phyloP scores from a whole-genome alignment of 176 grass and related monocot species.

The Carex pumila region DNA sequence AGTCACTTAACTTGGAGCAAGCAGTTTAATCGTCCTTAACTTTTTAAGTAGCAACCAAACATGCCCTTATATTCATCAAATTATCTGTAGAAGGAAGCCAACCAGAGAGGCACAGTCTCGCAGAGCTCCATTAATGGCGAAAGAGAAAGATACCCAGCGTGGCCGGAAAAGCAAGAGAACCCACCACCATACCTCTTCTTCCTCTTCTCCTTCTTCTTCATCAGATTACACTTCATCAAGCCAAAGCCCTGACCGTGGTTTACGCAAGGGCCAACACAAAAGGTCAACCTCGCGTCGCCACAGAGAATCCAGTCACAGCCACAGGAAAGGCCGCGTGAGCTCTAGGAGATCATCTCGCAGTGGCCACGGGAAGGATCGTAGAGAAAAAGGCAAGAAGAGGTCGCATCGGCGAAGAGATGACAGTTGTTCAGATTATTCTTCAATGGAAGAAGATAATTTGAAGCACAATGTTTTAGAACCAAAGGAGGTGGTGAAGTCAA shows the following conservation, averaged over 20 bases:
- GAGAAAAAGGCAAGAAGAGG: slow-evolving; percentile 20
- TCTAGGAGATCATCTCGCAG: slow-evolving; percentile 23
- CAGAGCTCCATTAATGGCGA: slow-evolving; percentile 17
- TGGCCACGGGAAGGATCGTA: slow-evolving; percentile 22
- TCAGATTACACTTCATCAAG: slow-evolving; percentile 18
- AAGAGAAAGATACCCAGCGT: slow-evolving; percentile 27
- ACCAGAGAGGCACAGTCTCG: background rate
- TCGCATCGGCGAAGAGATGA: background rate
- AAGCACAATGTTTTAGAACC: slow-evolving; percentile 35
- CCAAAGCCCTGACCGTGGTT: slow-evolving; percentile 35
- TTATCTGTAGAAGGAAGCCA: background rate
- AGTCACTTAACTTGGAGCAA: too few species aligned
- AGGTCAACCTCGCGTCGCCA: slow-evolving; percentile 8
- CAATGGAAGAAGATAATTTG: slow-evolving; percentile 16
- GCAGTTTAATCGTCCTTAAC: too few species aligned
- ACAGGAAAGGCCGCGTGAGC: background rate
- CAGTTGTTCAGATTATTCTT: slow-evolving; percentile 24
- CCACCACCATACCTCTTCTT: slow-evolving; percentile 13
- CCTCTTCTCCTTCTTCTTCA: slow-evolving; percentile 17
- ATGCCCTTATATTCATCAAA: too few species aligned
- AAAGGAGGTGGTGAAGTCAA: slow-evolving; percentile 42
- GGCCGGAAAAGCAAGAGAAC: slow-evolving; percentile 39
- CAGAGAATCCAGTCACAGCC: background rate
- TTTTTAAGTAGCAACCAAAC: too few species aligned
- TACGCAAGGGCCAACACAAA: slow-evolving; percentile 31